These are phyloP conservation scores for Tephrocybe sp. DNA, from an alignment of 768 basidiomycete species.

Conservation along the genomic window DNA sequence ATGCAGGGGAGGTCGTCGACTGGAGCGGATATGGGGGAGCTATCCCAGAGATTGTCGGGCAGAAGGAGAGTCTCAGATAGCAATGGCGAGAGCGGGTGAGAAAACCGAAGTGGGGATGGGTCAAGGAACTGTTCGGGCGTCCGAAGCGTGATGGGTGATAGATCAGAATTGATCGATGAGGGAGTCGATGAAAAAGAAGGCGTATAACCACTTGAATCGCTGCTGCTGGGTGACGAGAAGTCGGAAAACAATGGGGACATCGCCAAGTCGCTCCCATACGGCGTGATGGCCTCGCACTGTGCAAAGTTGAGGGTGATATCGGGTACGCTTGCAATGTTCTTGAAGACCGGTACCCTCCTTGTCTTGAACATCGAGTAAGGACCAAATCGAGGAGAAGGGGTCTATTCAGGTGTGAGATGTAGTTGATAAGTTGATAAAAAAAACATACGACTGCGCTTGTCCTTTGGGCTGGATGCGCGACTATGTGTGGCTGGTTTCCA, in stretches of 20 bases:
- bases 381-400: background rate
- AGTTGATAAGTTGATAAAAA: background rate
- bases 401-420: background rate
- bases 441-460: background rate
- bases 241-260: background rate
- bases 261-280: background rate
- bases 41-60: background rate
- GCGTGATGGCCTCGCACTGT: background rate
- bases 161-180: background rate
- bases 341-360: background rate
- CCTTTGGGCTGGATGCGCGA: background rate
- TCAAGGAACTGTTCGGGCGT: background rate
- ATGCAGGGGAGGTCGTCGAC: background rate
- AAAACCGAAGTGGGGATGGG: background rate
- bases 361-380: background rate
- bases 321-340: constrained; percentile 2
- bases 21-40: background rate
- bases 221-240: background rate
- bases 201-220: background rate
- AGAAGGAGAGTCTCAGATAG: background rate
- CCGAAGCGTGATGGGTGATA: background rate
- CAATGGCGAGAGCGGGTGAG: background rate
- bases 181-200: background rate
- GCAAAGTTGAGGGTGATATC: constrained; percentile 7
- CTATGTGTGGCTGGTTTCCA: constrained; percentile 3